Evolutionary conservation across 257 asterid species (phyloP), one percentile per base, ranked within the genome.

Genomic region (Solanum microdontum): DNA sequence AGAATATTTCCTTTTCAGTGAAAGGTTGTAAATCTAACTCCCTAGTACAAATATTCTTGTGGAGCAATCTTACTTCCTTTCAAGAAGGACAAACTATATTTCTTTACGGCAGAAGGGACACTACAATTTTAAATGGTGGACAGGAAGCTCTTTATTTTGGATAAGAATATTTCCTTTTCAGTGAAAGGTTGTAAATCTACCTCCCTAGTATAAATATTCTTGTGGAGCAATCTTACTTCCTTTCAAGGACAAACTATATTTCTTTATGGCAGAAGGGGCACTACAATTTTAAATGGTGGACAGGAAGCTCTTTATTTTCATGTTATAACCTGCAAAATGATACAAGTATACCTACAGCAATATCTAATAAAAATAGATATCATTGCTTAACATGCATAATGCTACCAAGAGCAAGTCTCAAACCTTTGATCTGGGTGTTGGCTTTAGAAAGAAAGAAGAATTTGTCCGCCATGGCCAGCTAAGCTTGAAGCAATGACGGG

Each of bases 401-500:
- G 28, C 37, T 30, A 48, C 69, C 40, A 82, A 82, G 40, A 85
- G 84, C 83, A 66, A 37, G 69, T 73, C 28, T 68, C 89, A 68
- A 83, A 97, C 99, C 99, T 95, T 97, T 89, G 99, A 95, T 92
- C 94, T 90, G 6, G 89, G 96, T 48, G 98, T 64, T 89, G 99
- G 99, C 92, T 92, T 91, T 87, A 92, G 88, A 90, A 97, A 95
- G 89, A 97, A 97, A 66, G 91, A 86, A 76, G 97, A 93, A 88
- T 75, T 90, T 84, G 2, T 89, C 90, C 95, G 93, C 99, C 99
- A 97, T n/a, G 99, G 99, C 99, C 99, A 97, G 91, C 95, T 87
- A 87, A 97, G 99, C 87, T 93, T 97, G 92, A 97, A 94, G 94
- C 99, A 97, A 88, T 92, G 92, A 85, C 87, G 93, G 60, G 99